These are phyloP conservation scores for Mycosphaerella sp. DNA, from an alignment of 2,329 filamentous ascomycete species.

Conservation along the genomic window DNA sequence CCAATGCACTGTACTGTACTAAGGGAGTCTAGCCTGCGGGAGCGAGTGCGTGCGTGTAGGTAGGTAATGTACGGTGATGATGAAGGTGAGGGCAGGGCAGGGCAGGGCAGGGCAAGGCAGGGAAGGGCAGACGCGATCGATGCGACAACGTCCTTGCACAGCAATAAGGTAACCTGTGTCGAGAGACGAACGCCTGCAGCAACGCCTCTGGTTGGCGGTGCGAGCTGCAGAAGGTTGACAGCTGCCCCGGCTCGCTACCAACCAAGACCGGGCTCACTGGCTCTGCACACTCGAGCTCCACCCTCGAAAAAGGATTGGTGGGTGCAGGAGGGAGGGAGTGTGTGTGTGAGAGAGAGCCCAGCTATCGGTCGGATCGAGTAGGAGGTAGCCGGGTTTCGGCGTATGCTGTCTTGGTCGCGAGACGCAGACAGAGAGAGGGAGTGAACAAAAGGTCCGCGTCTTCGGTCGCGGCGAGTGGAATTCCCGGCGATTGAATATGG, in stretches of 20 bases:
- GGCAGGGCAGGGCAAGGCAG: not conserved
- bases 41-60: not conserved
- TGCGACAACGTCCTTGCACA: not conserved
- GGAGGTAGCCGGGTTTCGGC: conserved; percentile 10
- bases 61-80: not conserved
- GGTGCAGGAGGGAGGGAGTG: too few relatives aligned
- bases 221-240: conserved; percentile 16
- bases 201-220: conserved; percentile 18
- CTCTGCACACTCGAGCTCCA: conserved; percentile 12
- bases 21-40: not conserved
- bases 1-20: too few relatives aligned
- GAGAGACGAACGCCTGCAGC: not conserved
- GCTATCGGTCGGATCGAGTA: conserved; percentile 9
- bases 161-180: not conserved
- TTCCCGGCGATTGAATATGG: not conserved
- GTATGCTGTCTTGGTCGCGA: conserved; percentile 1
- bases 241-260: conserved; percentile 21
- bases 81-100: not conserved
- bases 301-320: not conserved
- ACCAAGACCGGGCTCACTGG: conserved; percentile 9
- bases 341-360: not conserved
- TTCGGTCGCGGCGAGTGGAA: not conserved
- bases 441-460: not conserved
- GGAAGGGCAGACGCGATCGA: not conserved
- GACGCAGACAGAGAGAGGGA: not conserved